Percentiles rank a stretch among this genome's conserved stretches.
Evolutionary conservation across 257 asterid genomes (phyloP).

Genomic region (Penstemon barbatus): DNA sequence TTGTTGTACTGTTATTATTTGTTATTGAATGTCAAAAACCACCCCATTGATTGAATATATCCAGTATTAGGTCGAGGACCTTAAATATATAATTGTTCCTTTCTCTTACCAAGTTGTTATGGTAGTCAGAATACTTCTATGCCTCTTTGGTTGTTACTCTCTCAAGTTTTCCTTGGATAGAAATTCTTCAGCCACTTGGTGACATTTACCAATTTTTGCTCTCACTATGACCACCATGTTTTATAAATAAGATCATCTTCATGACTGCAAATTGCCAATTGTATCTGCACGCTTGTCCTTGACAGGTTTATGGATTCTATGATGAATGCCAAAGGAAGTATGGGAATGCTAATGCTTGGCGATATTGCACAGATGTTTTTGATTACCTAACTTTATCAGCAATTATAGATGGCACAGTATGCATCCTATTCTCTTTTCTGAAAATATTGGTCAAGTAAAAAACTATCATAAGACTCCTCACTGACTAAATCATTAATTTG

Average conservation of each 20-base stretch:
- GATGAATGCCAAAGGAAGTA: slow-evolving; percentile 98
- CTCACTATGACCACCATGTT: slow-evolving; percentile 19
- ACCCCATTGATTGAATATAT: background rate
- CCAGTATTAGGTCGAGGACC: background rate
- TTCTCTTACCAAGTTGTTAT: background rate
- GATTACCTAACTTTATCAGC: slow-evolving; percentile 95
- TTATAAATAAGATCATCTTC: slow-evolving; percentile 6
- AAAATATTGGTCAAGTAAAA: slow-evolving; percentile 7
- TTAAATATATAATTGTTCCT: background rate
- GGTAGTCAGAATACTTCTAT: background rate
- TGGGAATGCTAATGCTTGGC: slow-evolving; percentile 99
- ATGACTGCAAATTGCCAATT: slow-evolving; percentile 22
- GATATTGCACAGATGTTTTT: slow-evolving; percentile 98
- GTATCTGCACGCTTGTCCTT: slow-evolving; percentile 23
- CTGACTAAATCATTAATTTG: slow-evolving; percentile 9
- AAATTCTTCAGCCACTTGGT: background rate
- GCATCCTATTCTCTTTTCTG: slow-evolving; percentile 23
- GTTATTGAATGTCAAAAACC: background rate
- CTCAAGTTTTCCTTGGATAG: slow-evolving; percentile 12
- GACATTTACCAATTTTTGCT: slow-evolving; percentile 4
- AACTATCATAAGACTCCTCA: background rate
- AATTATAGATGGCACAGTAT: slow-evolving; percentile 93
- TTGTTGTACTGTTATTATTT: slow-evolving; percentile 1
- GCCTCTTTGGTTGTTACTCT: background rate
- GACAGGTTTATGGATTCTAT: slow-evolving; percentile 94